Evolutionary conservation across 1,284 basidiomycete species (phyloP).

Genomic region (Ustilago shanxiensis): DNA sequence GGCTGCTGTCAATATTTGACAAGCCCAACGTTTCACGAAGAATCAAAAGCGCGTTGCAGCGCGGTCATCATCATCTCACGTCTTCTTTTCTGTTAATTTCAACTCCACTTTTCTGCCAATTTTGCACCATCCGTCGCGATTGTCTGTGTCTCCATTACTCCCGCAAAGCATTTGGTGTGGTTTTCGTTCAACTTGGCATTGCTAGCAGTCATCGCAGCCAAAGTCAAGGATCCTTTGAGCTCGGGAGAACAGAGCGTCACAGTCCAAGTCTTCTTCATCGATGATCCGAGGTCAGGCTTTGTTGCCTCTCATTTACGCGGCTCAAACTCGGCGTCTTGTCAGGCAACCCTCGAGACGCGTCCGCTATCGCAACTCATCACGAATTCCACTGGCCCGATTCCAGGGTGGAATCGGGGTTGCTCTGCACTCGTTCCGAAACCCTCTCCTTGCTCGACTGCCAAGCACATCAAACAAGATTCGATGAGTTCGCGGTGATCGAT

Average conservation of each 20-base stretch:
- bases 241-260: no score
- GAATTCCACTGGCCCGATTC: not conserved
- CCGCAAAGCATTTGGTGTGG: not conserved
- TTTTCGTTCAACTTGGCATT: not conserved
- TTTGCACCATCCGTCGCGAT: not conserved
- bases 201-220: not conserved
- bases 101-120: not conserved
- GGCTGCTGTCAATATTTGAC: slow-evolving; percentile 6
- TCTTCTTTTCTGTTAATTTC: slow-evolving; percentile 1
- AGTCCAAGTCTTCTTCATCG: not conserved
- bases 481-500: not conserved
- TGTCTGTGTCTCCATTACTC: not conserved
- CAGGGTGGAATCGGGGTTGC: not conserved
- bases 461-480: no score
- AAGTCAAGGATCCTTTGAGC: no score
- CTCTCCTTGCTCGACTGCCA: not conserved
- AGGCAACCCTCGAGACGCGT: slow-evolving; percentile 7
- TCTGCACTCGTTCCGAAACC: not conserved
- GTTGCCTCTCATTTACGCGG: not conserved
- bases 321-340: slow-evolving; percentile 1
- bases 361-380: slow-evolving; percentile 1
- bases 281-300: not conserved
- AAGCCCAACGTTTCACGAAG: slow-evolving; percentile 4
- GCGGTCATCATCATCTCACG: slow-evolving; percentile 4
- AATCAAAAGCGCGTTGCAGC: not conserved